These are phyloP conservation scores for Aspergillus phoenicis DNA, from an alignment of 2,329 filamentous ascomycete genomes.

Conservation along the genomic window DNA sequence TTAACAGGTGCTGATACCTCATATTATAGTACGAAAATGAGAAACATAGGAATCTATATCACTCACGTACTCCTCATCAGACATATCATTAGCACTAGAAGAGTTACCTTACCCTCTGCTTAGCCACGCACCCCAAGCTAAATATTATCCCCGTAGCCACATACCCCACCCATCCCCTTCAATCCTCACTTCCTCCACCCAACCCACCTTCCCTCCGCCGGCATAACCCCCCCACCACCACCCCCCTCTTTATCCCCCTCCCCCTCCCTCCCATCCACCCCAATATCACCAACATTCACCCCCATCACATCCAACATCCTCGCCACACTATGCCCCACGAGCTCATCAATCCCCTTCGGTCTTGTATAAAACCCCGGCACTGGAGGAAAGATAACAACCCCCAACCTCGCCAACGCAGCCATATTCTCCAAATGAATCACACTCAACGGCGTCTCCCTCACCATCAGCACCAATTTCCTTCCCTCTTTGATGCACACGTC, in stretches of 20 bases:
- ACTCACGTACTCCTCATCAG: no score
- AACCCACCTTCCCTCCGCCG: conserved; percentile 5
- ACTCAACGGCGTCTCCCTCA: conserved; percentile 42
- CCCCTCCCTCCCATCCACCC: conserved; percentile 15
- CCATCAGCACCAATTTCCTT: conserved; percentile 37
- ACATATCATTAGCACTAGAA: no score
- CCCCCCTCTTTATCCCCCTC: no score
- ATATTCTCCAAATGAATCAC: conserved; percentile 8
- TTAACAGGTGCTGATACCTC: no score
- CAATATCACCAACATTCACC: conserved; percentile 25
- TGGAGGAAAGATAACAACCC: conserved; percentile 44
- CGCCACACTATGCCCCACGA: conserved; percentile 45
- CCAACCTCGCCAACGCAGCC: conserved; percentile 14
- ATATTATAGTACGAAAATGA: no score
- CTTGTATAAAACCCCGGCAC: conserved; percentile 45
- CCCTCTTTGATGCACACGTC: conserved; percentile 49
- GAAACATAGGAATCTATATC: no score
- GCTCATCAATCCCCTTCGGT: conserved; percentile 33
- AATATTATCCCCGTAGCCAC: no score
- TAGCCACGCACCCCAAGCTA: no score
- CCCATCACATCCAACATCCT: conserved; percentile 45
- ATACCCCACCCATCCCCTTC: no score
- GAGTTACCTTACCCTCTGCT: no score
- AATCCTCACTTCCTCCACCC: conserved; percentile 19
- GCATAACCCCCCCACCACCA: no score